These are phyloP conservation scores for Volvox reticuliferus DNA, from an alignment of 139 green algal species.

Conservation along the genomic window DNA sequence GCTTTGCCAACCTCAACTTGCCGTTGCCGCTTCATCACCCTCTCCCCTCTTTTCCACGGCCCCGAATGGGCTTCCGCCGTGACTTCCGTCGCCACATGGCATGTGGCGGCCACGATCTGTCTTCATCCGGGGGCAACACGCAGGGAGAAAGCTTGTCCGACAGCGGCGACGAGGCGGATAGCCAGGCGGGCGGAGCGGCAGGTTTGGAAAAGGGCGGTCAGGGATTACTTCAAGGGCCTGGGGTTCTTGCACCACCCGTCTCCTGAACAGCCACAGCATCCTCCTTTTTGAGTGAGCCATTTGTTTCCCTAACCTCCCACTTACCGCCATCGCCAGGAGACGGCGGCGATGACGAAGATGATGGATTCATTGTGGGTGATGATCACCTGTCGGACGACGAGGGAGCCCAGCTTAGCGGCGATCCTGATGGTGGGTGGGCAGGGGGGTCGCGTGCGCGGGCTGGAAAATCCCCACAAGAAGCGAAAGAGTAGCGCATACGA, in stretches of 20 bases:
- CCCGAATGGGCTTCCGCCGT: no score
- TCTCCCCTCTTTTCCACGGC: neutral
- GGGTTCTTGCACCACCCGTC: no score
- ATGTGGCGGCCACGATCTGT: no score
- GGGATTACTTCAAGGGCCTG: no score
- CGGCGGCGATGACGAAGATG: constrained; percentile 70
- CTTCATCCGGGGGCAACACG: neutral
- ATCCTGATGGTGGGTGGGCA: neutral
- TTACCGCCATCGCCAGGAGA: neutral
- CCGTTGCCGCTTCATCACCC: neutral
- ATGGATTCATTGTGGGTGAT: constrained; percentile 83
- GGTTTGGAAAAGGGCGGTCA: neutral
- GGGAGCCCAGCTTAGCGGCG: constrained; percentile 56
- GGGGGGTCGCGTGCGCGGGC: no score
- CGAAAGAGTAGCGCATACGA: no score
- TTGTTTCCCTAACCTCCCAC: no score
- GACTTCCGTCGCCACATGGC: no score
- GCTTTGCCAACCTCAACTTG: neutral
- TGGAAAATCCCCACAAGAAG: no score
- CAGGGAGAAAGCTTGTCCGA: constrained; percentile 52
- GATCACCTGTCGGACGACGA: constrained; percentile 84
- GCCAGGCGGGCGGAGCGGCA: constrained; percentile 43
- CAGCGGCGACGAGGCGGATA: constrained; percentile 19
- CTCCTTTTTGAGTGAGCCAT: no score
- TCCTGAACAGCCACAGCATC: no score